phyloP scores from a whole-genome alignment of 495 filamentous ascomycete genomes.

The Podospora tetraspora region DNA sequence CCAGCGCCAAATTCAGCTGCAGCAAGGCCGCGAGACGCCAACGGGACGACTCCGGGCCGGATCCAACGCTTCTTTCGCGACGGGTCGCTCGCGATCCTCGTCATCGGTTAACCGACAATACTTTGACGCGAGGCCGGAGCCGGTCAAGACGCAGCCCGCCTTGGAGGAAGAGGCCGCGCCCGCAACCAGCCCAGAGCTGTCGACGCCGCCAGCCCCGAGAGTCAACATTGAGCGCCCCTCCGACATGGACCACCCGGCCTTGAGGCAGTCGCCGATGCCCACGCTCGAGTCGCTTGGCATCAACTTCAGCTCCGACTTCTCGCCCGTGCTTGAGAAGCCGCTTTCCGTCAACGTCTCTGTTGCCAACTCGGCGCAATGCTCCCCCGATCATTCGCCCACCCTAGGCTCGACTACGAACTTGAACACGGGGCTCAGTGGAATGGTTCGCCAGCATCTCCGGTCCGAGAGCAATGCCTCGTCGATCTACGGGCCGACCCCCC shows the following conservation, averaged over 20 bases:
- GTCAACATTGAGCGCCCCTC: slow-evolving; percentile 36
- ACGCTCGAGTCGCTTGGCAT: slow-evolving; percentile 31
- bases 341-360: slow-evolving; percentile 15
- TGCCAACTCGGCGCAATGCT: slow-evolving; percentile 23
- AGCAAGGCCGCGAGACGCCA: slow-evolving; percentile 57
- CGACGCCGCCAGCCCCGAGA: slow-evolving; percentile 17
- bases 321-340: slow-evolving; percentile 20
- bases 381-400: slow-evolving; percentile 69
- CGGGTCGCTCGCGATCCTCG: slow-evolving; percentile 30
- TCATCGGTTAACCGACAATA: slow-evolving; percentile 26
- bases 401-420: slow-evolving; percentile 51
- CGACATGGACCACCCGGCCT: slow-evolving; percentile 43
- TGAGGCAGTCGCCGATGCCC: slow-evolving; percentile 34
- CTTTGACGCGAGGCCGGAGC: slow-evolving; percentile 17
- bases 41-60: slow-evolving; percentile 33
- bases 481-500: slow-evolving; percentile 48
- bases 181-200: neutral
- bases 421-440: slow-evolving; percentile 63
- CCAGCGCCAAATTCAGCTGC: slow-evolving; percentile 73
- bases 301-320: slow-evolving; percentile 23
- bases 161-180: slow-evolving; percentile 31
- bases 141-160: slow-evolving; percentile 13
- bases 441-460: slow-evolving; percentile 83
- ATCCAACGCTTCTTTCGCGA: slow-evolving; percentile 23
- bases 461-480: slow-evolving; percentile 77